Conservation (phyloP, 257 asterid species). For the Avicennia marina region DNA sequence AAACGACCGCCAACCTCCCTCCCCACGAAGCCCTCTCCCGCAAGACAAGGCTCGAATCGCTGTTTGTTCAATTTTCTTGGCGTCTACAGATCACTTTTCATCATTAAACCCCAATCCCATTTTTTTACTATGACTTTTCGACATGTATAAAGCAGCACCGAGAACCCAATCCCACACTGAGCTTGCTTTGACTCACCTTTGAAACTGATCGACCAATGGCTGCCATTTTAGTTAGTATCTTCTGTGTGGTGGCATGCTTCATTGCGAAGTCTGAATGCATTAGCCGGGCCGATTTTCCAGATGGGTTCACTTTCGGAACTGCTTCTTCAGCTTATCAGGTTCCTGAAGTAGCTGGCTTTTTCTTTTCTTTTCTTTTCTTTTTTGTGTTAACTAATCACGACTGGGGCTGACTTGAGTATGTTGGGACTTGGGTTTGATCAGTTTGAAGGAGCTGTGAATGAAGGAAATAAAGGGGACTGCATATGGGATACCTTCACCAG, state of each 20-base stretch:
- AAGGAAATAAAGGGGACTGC: slow-evolving; percentile 77
- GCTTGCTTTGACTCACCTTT: no score
- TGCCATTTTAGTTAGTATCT: no score
- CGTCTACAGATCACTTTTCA: slow-evolving; percentile 18
- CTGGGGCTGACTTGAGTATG: no score
- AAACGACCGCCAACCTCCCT: slow-evolving; percentile 13
- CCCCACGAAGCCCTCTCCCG: neutral
- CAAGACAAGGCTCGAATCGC: slow-evolving; percentile 6
- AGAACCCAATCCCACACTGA: no score
- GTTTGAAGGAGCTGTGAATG: slow-evolving; percentile 88
- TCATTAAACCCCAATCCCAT: slow-evolving; percentile 9
- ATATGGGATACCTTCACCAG: slow-evolving; percentile 79
- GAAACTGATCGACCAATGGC: no score
- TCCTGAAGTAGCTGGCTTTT: no score
- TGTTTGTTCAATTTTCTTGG: slow-evolving; percentile 22
- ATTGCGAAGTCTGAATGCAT: slow-evolving; percentile 36
- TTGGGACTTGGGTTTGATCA: no score
- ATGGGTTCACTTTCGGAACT: slow-evolving; percentile 77
- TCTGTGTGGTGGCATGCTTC: slow-evolving; percentile 17
- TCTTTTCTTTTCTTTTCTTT: no score
- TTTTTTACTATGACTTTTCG: no score
- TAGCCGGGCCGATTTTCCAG: slow-evolving; percentile 61
- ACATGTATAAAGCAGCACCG: neutral
- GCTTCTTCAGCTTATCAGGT: slow-evolving; percentile 97
- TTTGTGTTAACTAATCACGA: no score